Conservation (phyloP, 2,329 filamentous ascomycete species). For the Neonectria neomacrospora region DNA sequence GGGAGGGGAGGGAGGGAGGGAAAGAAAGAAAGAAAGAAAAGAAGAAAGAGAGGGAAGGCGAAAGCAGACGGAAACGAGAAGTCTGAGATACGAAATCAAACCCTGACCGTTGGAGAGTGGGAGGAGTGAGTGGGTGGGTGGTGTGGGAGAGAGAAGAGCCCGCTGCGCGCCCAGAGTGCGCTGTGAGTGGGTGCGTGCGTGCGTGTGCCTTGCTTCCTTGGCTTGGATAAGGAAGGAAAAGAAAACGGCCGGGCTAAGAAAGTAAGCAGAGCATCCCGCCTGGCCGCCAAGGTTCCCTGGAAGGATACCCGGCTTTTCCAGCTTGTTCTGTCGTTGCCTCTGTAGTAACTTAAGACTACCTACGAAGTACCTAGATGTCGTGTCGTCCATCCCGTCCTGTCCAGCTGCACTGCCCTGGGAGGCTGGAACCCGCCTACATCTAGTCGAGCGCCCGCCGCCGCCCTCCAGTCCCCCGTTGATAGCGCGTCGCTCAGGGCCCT, state of each 20-base stretch:
- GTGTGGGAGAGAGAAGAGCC: background rate
- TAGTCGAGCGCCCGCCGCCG: background rate
- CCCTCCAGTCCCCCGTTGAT: background rate
- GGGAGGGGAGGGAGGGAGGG: constrained; percentile 23
- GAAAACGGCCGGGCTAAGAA: constrained; percentile 7
- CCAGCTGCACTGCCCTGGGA: background rate
- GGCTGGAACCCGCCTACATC: background rate
- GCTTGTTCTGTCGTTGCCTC: background rate
- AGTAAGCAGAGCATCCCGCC: background rate
- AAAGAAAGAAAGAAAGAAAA: constrained; percentile 8
- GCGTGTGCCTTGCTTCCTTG: constrained; percentile 15
- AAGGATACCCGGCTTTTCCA: background rate
- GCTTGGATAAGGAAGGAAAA: background rate
- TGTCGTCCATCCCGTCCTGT: background rate
- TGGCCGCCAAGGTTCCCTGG: background rate
- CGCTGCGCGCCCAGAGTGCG: no score
- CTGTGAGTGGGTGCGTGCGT: constrained; percentile 13
- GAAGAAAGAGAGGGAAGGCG: constrained; percentile 14
- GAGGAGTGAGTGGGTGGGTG: background rate
- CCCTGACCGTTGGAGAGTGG: constrained; percentile 6
- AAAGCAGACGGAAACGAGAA: constrained; percentile 17
- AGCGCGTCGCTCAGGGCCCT: background rate
- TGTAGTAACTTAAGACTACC: background rate
- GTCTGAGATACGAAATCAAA: constrained; percentile 28
- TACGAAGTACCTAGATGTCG: no score